Evolutionary conservation across 1,284 basidiomycete species (phyloP).

Genomic region (Irpex sp.): DNA sequence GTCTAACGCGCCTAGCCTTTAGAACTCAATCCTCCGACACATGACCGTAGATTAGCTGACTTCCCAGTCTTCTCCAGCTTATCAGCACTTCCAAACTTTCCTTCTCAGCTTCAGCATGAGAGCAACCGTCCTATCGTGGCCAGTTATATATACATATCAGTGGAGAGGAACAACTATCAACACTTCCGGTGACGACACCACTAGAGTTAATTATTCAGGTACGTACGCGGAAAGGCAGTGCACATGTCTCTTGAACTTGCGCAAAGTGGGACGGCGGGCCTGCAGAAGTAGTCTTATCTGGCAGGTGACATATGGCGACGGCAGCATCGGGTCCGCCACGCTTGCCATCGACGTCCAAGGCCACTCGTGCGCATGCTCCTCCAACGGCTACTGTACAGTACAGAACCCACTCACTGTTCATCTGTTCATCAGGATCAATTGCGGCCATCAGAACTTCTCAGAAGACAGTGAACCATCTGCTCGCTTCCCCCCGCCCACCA

Average conservation of each 20-base stretch:
- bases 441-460: constrained; percentile 2
- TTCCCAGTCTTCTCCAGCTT: too few relatives aligned
- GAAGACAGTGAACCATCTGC: constrained; percentile 4
- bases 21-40: too few relatives aligned
- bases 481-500: not conserved
- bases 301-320: not conserved
- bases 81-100: too few relatives aligned
- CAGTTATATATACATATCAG: not conserved
- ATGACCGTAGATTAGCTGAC: too few relatives aligned
- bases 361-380: not conserved
- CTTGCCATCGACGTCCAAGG: not conserved
- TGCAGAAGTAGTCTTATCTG: not conserved
- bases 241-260: not conserved
- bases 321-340: not conserved
- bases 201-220: not conserved
- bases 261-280: not conserved
- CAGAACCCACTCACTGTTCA: not conserved
- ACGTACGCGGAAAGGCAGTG: not conserved
- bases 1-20: too few relatives aligned
- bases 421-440: constrained; percentile 3
- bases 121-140: not conserved
- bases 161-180: not conserved
- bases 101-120: too few relatives aligned
- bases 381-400: not conserved
- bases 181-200: not conserved